Conservation (phyloP, 2,329 filamentous ascomycete species). For the Penicillium capsulatum region DNA sequence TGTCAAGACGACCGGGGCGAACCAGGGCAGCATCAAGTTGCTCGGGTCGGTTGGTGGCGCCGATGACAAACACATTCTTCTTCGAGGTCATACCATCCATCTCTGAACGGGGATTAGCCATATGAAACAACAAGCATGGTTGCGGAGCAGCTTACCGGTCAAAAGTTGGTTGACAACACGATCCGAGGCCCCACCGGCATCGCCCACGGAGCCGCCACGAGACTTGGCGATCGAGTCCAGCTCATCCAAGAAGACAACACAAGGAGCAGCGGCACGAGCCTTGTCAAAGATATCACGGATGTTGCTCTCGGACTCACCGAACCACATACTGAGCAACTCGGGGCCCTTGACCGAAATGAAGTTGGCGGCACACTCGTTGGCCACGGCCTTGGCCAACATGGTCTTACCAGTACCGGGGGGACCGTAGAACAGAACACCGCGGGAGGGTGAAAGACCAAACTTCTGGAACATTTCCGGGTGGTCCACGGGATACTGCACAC, state of each 20-base stretch:
- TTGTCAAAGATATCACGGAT: constrained; percentile 99
- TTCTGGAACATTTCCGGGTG: constrained; percentile 99
- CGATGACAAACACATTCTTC: constrained; percentile 99
- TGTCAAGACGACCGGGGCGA: constrained; percentile 97
- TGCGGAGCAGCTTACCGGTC: constrained; percentile 63
- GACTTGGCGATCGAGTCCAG: constrained; percentile 99
- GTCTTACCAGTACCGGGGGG: constrained; percentile 99
- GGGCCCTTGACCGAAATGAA: constrained; percentile 99
- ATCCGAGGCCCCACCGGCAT: constrained; percentile 96
- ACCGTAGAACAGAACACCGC: constrained; percentile 97
- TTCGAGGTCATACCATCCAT: constrained; percentile 99
- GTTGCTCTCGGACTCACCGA: constrained; percentile 99
- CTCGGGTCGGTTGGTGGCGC: constrained; percentile 96
- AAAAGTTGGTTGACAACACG: constrained; percentile 99
- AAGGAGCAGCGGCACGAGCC: constrained; percentile 94
- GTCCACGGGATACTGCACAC: constrained; percentile 97
- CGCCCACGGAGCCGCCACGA: constrained; percentile 91
- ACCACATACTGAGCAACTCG: constrained; percentile 99
- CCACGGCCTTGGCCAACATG: constrained; percentile 96
- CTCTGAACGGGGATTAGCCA: constrained; percentile 60
- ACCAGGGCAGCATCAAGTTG: constrained; percentile 97
- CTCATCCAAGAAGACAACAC: constrained; percentile 98
- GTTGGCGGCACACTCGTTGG: constrained; percentile 98
- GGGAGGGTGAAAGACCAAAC: constrained; percentile 95
- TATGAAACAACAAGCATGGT: constrained; percentile 6